phyloP scores from a whole-genome alignment of 768 basidiomycete species.

The Artomyces pyxidatus region DNA sequence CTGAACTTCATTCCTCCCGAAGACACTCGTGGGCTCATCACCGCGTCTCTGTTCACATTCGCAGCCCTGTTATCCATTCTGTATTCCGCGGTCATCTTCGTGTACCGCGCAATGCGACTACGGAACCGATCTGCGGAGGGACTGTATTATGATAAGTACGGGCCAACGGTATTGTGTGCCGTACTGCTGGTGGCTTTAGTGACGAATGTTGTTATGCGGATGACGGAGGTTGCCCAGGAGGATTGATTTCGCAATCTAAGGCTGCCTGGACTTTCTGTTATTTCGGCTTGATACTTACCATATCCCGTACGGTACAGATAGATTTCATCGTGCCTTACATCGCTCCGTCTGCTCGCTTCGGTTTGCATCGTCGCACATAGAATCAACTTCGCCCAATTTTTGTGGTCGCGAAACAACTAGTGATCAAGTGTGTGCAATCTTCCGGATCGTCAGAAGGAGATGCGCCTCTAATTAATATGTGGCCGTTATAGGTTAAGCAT shows the following conservation, averaged over 20 bases:
- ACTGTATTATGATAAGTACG: slow-evolving; percentile 84
- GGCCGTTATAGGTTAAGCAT: no score
- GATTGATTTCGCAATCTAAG: background rate
- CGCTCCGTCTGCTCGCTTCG: no score
- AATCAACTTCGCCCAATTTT: no score
- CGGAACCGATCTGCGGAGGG: slow-evolving; percentile 68
- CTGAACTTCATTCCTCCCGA: slow-evolving; percentile 76
- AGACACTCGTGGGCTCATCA: slow-evolving; percentile 73
- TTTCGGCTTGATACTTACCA: background rate
- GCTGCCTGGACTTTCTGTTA: background rate
- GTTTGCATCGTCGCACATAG: no score
- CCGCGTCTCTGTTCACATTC: slow-evolving; percentile 82
- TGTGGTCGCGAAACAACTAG: no score
- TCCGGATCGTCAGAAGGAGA: no score
- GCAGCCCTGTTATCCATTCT: slow-evolving; percentile 84
- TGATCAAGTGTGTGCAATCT: no score
- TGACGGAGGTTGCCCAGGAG: slow-evolving; percentile 37
- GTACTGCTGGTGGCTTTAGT: slow-evolving; percentile 62
- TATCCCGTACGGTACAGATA: no score
- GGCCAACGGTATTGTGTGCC: slow-evolving; percentile 68
- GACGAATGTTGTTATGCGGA: slow-evolving; percentile 66
- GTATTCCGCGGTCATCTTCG: slow-evolving; percentile 78
- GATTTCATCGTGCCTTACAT: no score
- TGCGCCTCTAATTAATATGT: no score
- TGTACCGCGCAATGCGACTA: slow-evolving; percentile 63